Conservation (phyloP, 2,329 filamentous ascomycete species). For the Fusarium equiseti region DNA sequence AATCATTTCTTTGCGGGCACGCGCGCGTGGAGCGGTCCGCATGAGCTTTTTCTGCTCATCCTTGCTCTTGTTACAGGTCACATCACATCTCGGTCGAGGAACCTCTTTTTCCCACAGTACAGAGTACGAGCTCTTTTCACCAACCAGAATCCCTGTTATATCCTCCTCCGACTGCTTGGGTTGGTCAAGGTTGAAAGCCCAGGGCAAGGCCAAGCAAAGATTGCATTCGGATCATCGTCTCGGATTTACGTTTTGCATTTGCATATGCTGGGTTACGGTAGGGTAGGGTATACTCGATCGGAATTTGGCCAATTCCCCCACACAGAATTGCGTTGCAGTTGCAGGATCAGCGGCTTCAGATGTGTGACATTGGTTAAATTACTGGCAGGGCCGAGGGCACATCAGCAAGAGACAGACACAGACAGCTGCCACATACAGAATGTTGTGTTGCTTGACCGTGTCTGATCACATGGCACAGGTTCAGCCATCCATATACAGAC, state of each 20-base stretch:
- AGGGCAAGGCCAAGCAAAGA: conserved; percentile 31
- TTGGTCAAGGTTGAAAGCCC: neutral
- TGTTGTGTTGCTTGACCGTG: conserved; percentile 3
- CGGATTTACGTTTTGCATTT: conserved; percentile 15
- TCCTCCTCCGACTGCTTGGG: conserved; percentile 42
- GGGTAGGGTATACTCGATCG: conserved; percentile 23
- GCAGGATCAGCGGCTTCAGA: neutral
- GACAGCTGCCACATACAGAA: conserved; percentile 12
- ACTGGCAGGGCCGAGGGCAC: conserved; percentile 14
- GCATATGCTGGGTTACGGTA: conserved; percentile 22
- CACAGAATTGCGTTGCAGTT: conserved; percentile 14
- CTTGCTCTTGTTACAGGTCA: conserved; percentile 44
- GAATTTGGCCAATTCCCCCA: conserved; percentile 31
- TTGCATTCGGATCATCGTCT: conserved; percentile 42
- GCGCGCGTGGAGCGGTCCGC: conserved; percentile 44
- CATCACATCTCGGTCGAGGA: conserved; percentile 34
- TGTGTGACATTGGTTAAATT: conserved; percentile 17
- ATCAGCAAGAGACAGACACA: conserved; percentile 10
- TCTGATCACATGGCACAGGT: conserved; percentile 18
- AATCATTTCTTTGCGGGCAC: conserved; percentile 7
- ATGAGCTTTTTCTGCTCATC: conserved; percentile 38
- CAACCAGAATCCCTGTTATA: conserved; percentile 39
- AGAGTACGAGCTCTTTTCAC: neutral
- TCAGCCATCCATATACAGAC: neutral
- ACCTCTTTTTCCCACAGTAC: neutral